Evolutionary conservation across 805 yeast genomes (phyloP), one percentile per base, ranked within the genome.

Genomic region (Pichia gijzeniarum): DNA sequence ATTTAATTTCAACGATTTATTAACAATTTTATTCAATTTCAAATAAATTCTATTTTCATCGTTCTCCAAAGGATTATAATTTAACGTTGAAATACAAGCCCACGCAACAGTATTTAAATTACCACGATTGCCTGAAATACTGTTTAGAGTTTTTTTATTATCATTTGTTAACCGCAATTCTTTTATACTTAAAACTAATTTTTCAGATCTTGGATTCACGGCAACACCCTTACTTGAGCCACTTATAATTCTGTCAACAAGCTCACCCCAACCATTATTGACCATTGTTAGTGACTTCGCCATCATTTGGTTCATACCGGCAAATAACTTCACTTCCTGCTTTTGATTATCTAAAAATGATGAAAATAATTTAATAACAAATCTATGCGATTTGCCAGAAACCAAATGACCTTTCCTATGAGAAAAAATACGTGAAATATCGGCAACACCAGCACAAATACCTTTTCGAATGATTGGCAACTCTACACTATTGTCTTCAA

Each of bases 191-290:
- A 85, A 74, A 30, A 77, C 72, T 52, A 88, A 68, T 47, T 71
- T 73, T 54, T 83, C 90, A 3, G 93, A 88, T 61, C 95, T 73
- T 22, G 91, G 89, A 49, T 86, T 85, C 25, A 85, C 74, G 4
- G 90, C 91, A 44, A 86, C 77, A 51, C 95, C 95, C 44, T 75
- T 76, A 47, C 72, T 76, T 1, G 90, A 77, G 21, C 95, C 93
- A 14, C 76, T 61, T 51, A 88, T 81, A 49, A 88, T 84, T 55
- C 95, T 70, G 55, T 86, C 88, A 19, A 84, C 76, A 41, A 85
- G 65, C 50, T 83, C 90, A 65, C 96, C 96, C 96, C 96, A 88
- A 41, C 96, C 96, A 48, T 77, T 74, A 58, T 80, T 82, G 47
- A 56, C 57, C 61, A 60, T 59, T 16, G 59, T 48, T 43, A 60